These are phyloP conservation scores for Talaromyces ruber DNA, from an alignment of 495 filamentous ascomycete genomes.

Conservation along the genomic window DNA sequence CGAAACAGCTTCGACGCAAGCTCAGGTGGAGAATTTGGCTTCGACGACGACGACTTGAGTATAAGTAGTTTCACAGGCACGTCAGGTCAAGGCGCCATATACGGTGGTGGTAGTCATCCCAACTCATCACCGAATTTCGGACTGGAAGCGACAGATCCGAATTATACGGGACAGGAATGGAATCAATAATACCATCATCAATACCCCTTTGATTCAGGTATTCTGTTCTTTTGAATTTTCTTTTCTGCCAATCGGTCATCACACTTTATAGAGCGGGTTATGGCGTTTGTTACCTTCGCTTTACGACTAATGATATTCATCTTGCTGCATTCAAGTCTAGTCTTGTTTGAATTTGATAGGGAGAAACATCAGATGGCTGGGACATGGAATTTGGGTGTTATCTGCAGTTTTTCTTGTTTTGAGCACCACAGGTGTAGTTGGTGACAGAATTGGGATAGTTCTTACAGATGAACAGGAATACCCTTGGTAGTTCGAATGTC, in stretches of 20 bases:
- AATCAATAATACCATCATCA: constrained; percentile 6
- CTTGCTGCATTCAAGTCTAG: not conserved
- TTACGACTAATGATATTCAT: not conserved
- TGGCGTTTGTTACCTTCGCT: not conserved
- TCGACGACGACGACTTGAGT: constrained; percentile 41
- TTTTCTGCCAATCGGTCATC: not conserved
- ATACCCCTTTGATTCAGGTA: not conserved
- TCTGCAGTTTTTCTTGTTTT: not conserved
- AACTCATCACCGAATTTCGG: constrained; percentile 18
- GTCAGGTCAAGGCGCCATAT: constrained; percentile 25
- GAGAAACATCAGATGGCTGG: not conserved
- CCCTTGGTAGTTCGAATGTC: not conserved
- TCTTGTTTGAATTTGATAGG: not conserved
- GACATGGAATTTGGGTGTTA: not conserved
- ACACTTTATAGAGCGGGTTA: constrained; percentile 5
- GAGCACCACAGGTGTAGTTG: not conserved
- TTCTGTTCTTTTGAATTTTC: constrained; percentile 4
- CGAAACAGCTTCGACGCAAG: constrained; percentile 87
- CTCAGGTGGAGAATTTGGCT: constrained; percentile 51
- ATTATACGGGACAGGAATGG: constrained; percentile 27
- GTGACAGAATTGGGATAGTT: not conserved
- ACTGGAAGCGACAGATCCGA: constrained; percentile 23
- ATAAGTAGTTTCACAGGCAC: constrained; percentile 29
- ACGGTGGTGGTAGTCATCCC: constrained; percentile 14
- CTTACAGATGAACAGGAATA: not conserved